Evolutionary conservation across 2,329 filamentous ascomycete species (phyloP).

Genomic region (Clarireedia homoeocarpa): DNA sequence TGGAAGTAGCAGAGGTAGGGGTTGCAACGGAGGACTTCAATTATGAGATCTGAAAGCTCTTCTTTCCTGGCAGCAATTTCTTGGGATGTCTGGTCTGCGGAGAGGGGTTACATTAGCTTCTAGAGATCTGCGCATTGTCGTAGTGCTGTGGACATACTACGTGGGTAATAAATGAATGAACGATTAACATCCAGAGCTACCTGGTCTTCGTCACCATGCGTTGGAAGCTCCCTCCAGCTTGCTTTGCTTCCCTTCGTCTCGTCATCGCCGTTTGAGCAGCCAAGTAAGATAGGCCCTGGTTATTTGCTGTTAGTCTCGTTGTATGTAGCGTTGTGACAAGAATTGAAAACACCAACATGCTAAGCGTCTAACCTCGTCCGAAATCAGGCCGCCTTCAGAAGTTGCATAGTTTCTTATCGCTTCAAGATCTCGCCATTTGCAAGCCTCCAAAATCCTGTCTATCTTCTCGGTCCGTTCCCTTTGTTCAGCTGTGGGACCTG

Average conservation of each 20-base stretch:
- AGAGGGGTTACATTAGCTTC: not conserved
- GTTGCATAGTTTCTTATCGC: constrained; percentile 51
- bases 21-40: constrained; percentile 68
- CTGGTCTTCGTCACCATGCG: constrained; percentile 84
- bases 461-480: constrained; percentile 29
- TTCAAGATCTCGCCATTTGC: constrained; percentile 47
- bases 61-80: constrained; percentile 64
- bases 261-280: constrained; percentile 24
- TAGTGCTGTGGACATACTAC: constrained; percentile 44
- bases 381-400: constrained; percentile 58
- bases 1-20: constrained; percentile 93
- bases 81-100: constrained; percentile 57
- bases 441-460: constrained; percentile 50
- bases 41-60: constrained; percentile 74
- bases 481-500: constrained; percentile 1
- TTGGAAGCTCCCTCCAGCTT: constrained; percentile 46
- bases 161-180: constrained; percentile 95
- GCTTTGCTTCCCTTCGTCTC: constrained; percentile 18
- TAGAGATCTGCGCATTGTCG: not conserved
- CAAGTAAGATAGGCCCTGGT: constrained; percentile 53
- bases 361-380: constrained; percentile 58
- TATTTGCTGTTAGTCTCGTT: constrained; percentile 29
- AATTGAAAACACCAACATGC: constrained; percentile 58
- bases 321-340: not conserved
- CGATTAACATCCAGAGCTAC: constrained; percentile 87